Percentiles rank a stretch among this genome's conserved stretches.
These are phyloP conservation scores for Globisporangium spiculum DNA, from an alignment of 352 stramenopile species.

Conservation along the genomic window DNA sequence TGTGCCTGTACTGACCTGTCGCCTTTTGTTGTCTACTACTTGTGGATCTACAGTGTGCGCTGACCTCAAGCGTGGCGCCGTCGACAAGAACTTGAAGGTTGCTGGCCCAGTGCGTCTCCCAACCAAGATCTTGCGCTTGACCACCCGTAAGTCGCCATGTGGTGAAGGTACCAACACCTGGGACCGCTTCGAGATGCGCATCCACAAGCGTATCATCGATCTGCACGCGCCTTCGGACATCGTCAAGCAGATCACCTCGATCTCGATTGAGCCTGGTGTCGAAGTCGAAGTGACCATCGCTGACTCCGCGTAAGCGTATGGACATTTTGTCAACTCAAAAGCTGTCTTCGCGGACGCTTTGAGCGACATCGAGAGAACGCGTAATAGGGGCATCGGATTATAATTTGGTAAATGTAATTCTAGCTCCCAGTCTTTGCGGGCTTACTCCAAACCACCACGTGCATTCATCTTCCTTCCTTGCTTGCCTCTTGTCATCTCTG, in stretches of 20 bases:
- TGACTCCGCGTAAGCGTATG: slow-evolving; percentile 78
- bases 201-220: slow-evolving; percentile 99
- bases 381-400: slow-evolving; percentile 29
- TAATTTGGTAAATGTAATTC: slow-evolving; percentile 36
- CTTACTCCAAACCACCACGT: slow-evolving; percentile 9
- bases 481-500: neutral
- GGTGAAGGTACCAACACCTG: slow-evolving; percentile 99
- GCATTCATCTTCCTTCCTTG: neutral
- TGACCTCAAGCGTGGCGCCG: slow-evolving; percentile 96
- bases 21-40: neutral
- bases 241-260: slow-evolving; percentile 99
- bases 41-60: slow-evolving; percentile 84
- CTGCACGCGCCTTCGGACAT: slow-evolving; percentile 97
- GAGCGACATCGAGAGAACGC: slow-evolving; percentile 16
- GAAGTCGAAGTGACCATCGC: slow-evolving; percentile 98
- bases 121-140: slow-evolving; percentile 98
- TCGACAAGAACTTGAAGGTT: slow-evolving; percentile 99
- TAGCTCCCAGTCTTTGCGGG: slow-evolving; percentile 31
- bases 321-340: neutral
- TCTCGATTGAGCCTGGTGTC: slow-evolving; percentile 98
- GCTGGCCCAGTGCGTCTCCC: slow-evolving; percentile 97
- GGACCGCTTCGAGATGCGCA: slow-evolving; percentile 99
- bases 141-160: slow-evolving; percentile 98
- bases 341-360: neutral
- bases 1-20: neutral